phyloP scores from a whole-genome alignment of 1,284 basidiomycete genomes.

The Ceratobasidium papillatum region DNA sequence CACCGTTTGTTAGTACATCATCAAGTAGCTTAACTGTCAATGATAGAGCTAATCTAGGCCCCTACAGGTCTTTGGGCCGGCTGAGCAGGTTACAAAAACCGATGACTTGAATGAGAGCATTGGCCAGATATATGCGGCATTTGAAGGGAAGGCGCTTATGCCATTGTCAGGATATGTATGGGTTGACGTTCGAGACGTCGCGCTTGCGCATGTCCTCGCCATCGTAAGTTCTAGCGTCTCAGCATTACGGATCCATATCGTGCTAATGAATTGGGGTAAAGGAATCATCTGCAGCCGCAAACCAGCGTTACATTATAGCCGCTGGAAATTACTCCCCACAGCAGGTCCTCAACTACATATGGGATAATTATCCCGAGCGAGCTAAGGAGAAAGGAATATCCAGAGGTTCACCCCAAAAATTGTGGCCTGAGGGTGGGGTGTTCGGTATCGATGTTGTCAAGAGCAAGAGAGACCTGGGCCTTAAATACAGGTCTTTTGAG shows the following conservation, averaged over 20 bases:
- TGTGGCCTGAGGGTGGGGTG: constrained; percentile 36
- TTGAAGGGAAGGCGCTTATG: constrained; percentile 12
- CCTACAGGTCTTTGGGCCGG: constrained; percentile 30
- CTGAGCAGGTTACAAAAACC: constrained; percentile 22
- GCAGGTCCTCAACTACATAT: constrained; percentile 29
- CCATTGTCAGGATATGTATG: constrained; percentile 9
- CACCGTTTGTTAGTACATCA: constrained; percentile 13
- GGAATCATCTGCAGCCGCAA: constrained; percentile 27
- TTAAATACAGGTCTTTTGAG: constrained; percentile 36
- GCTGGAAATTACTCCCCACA: constrained; percentile 42
- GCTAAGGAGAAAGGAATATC: constrained; percentile 20
- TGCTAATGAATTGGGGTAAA: background rate
- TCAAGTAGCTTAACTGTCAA: background rate
- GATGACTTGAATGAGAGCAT: constrained; percentile 22
- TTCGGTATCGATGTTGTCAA: constrained; percentile 39
- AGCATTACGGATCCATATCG: background rate
- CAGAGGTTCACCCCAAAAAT: constrained; percentile 37
- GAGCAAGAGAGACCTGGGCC: constrained; percentile 32
- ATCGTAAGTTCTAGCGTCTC: background rate
- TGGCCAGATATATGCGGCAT: constrained; percentile 27
- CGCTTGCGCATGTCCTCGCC: background rate
- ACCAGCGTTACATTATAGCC: constrained; percentile 38
- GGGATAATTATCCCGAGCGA: constrained; percentile 34
- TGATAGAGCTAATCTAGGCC: background rate
- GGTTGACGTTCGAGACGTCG: constrained; percentile 14